phyloP scores from a whole-genome alignment of 2,329 filamentous ascomycete species.

The Nigrospora oryzae region DNA sequence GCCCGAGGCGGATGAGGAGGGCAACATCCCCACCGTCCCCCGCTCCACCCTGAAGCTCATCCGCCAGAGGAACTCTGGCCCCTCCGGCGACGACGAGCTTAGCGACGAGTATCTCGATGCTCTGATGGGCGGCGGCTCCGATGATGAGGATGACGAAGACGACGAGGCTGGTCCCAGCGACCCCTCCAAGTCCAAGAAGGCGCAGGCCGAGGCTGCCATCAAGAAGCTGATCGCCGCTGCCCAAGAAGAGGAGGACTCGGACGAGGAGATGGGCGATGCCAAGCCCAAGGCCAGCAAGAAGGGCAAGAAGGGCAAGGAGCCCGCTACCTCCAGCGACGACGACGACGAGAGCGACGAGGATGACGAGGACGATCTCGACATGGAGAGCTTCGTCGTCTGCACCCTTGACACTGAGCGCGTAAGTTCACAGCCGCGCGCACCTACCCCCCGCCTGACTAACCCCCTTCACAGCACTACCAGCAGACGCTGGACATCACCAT shows the following conservation, averaged over 20 bases:
- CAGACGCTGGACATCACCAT: slow-evolving; percentile 92
- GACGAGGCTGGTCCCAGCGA: slow-evolving; percentile 86
- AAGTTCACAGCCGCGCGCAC: slow-evolving; percentile 25
- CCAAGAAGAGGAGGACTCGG: slow-evolving; percentile 46
- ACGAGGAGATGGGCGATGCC: slow-evolving; percentile 62
- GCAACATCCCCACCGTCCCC: slow-evolving; percentile 51
- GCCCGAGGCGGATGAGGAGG: slow-evolving; percentile 55
- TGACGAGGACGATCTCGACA: slow-evolving; percentile 53
- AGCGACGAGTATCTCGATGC: slow-evolving; percentile 57
- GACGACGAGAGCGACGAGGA: slow-evolving; percentile 51
- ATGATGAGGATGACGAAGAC: slow-evolving; percentile 47
- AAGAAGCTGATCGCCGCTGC: slow-evolving; percentile 69
- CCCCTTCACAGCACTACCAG: slow-evolving; percentile 67
- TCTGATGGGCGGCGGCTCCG: slow-evolving; percentile 40
- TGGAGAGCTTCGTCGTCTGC: slow-evolving; percentile 91
- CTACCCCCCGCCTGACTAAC: not conserved
- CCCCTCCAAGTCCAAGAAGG: slow-evolving; percentile 81
- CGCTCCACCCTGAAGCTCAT: slow-evolving; percentile 89
- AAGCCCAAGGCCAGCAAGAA: slow-evolving; percentile 47
- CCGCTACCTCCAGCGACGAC: slow-evolving; percentile 38
- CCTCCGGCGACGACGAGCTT: slow-evolving; percentile 49
- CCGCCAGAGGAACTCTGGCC: slow-evolving; percentile 53
- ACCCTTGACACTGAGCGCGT: slow-evolving; percentile 91
- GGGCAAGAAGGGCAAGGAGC: slow-evolving; percentile 63
- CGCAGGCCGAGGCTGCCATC: slow-evolving; percentile 67